Conservation (phyloP, 2,329 filamentous ascomycete genomes). For the Sarocladium kiliense region DNA sequence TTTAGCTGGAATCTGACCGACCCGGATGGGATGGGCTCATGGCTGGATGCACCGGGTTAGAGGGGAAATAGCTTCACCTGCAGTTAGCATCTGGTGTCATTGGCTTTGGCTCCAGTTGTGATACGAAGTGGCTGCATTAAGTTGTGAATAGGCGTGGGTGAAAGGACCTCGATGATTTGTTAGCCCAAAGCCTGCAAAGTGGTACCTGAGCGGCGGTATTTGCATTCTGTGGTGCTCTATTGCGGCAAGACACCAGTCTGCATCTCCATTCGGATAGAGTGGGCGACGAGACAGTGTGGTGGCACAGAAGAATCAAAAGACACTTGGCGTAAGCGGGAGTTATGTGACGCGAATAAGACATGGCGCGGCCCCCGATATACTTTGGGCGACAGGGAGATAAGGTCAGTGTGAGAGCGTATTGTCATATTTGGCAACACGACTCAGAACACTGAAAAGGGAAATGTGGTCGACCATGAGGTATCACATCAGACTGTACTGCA, state of each 20-base stretch:
- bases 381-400: no score
- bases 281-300: not conserved
- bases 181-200: not conserved
- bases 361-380: not conserved
- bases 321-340: slow-evolving; percentile 4
- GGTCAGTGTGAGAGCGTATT: no score
- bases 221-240: not conserved
- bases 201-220: not conserved
- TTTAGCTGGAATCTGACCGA: not conserved
- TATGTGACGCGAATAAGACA: slow-evolving; percentile 1
- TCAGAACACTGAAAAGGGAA: no score
- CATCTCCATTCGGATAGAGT: not conserved
- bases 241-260: not conserved
- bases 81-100: not conserved
- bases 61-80: not conserved
- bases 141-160: not conserved
- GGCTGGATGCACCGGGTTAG: slow-evolving; percentile 2
- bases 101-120: not conserved
- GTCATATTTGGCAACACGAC: no score
- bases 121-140: not conserved
- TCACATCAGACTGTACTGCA: no score
- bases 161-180: slow-evolving; percentile 2
- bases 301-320: slow-evolving; percentile 1
- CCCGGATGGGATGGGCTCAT: not conserved
- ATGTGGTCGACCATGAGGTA: no score